These are phyloP conservation scores for Geotrichum klebahnii DNA, from an alignment of 1,139 yeast genomes.

Conservation along the genomic window DNA sequence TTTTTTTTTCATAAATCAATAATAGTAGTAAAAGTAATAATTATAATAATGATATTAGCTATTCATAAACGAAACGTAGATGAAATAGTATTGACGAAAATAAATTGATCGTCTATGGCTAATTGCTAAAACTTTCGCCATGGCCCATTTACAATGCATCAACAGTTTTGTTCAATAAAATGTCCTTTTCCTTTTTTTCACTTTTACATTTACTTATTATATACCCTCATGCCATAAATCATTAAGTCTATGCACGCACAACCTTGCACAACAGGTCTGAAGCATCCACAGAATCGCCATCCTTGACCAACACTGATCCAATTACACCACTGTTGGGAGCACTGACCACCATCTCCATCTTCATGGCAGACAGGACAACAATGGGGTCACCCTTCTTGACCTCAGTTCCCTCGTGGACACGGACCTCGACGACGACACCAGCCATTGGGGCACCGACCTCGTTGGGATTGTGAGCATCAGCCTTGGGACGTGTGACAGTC, in stretches of 20 bases:
- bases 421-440: constrained; percentile 94
- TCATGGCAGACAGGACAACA: constrained; percentile 95
- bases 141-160: not conserved
- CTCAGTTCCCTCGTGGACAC: constrained; percentile 78
- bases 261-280: constrained; percentile 68
- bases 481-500: constrained; percentile 83
- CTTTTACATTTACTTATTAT: too few relatives aligned
- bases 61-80: too few relatives aligned
- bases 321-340: constrained; percentile 87
- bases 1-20: not conserved
- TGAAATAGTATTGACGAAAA: too few relatives aligned
- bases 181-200: not conserved
- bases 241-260: constrained; percentile 34
- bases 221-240: too few relatives aligned
- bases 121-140: not conserved
- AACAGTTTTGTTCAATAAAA: too few relatives aligned
- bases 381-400: constrained; percentile 96
- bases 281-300: constrained; percentile 94
- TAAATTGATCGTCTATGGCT: too few relatives aligned
- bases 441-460: constrained; percentile 99
- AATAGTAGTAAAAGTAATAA: not conserved
- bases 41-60: not conserved
- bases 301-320: constrained; percentile 69
- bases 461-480: constrained; percentile 76
- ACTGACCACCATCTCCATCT: constrained; percentile 98